Conservation (phyloP, 2,329 filamentous ascomycete genomes). For the Rhynchosporium agropyri region DNA sequence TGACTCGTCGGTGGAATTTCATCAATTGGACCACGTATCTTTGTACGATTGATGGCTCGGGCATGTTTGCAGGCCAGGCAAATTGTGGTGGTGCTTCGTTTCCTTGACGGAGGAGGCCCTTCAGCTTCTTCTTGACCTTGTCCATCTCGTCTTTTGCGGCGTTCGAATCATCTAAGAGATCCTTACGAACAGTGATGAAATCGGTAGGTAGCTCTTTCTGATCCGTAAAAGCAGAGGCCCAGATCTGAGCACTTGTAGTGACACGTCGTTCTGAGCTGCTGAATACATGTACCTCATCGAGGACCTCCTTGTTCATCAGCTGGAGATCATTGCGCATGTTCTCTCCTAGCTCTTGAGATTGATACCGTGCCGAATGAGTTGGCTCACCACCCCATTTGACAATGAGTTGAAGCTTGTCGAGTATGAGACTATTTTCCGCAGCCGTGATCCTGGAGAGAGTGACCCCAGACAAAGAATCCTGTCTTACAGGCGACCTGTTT, state of each 20-base stretch:
- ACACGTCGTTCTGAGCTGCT: constrained; percentile 95
- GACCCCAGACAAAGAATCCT: constrained; percentile 85
- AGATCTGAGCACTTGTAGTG: constrained; percentile 95
- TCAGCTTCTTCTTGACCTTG: constrained; percentile 99
- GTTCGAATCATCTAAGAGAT: constrained; percentile 95
- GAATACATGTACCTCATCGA: constrained; percentile 92
- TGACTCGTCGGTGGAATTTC: constrained; percentile 94
- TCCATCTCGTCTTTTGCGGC: constrained; percentile 99
- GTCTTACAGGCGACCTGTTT: constrained; percentile 60
- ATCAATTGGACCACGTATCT: constrained; percentile 91
- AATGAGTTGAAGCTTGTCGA: constrained; percentile 95
- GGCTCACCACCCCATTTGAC: constrained; percentile 99
- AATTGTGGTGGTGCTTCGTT: constrained; percentile 93
- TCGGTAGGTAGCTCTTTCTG: constrained; percentile 83
- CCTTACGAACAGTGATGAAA: constrained; percentile 89
- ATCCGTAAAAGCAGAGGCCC: constrained; percentile 85
- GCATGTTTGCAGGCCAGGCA: constrained; percentile 95
- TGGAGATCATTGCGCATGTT: constrained; percentile 96
- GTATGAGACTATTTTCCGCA: constrained; percentile 85
- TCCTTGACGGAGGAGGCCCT: constrained; percentile 87
- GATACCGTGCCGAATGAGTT: constrained; percentile 94
- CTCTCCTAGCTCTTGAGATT: constrained; percentile 90
- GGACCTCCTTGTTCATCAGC: constrained; percentile 86
- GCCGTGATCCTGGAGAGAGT: constrained; percentile 94
- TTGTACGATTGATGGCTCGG: constrained; percentile 91